Percentiles rank a stretch among this genome's conserved stretches.
Evolutionary conservation across 2,329 filamentous ascomycete species (phyloP).

Genomic region (Ophidiomyces ophidiicola): DNA sequence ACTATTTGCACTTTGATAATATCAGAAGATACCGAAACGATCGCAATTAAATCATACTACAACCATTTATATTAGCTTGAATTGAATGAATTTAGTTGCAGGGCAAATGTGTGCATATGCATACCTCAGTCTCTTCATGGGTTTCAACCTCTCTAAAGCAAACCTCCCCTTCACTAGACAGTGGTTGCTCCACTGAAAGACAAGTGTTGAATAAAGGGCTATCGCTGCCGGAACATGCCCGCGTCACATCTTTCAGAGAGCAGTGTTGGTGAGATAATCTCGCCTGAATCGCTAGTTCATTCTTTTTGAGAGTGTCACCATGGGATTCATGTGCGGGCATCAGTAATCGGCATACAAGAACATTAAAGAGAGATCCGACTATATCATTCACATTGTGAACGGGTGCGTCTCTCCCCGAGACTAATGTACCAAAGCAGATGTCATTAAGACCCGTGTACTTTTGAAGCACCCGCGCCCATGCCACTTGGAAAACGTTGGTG

Average conservation of each 20-base stretch:
- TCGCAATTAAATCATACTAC: constrained; percentile 14
- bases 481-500: constrained; percentile 27
- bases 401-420: constrained; percentile 30
- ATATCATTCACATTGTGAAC: constrained; percentile 28
- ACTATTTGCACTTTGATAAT: constrained; percentile 7
- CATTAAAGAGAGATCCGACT: constrained; percentile 23
- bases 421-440: constrained; percentile 30
- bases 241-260: constrained; percentile 9
- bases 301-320: constrained; percentile 4
- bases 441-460: constrained; percentile 26
- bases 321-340: neutral
- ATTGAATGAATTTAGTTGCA: neutral
- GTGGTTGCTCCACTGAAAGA: constrained; percentile 12
- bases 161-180: constrained; percentile 7
- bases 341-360: constrained; percentile 10
- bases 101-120: neutral
- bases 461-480: constrained; percentile 28
- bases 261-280: constrained; percentile 10
- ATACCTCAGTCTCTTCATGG: constrained; percentile 13
- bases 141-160: constrained; percentile 11
- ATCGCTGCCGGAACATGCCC: neutral
- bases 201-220: constrained; percentile 12
- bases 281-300: constrained; percentile 5
- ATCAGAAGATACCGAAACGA: constrained; percentile 1
- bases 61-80: neutral